phyloP scores from a whole-genome alignment of 2,329 filamentous ascomycete species.

The Coniochaeta pulveracea region DNA sequence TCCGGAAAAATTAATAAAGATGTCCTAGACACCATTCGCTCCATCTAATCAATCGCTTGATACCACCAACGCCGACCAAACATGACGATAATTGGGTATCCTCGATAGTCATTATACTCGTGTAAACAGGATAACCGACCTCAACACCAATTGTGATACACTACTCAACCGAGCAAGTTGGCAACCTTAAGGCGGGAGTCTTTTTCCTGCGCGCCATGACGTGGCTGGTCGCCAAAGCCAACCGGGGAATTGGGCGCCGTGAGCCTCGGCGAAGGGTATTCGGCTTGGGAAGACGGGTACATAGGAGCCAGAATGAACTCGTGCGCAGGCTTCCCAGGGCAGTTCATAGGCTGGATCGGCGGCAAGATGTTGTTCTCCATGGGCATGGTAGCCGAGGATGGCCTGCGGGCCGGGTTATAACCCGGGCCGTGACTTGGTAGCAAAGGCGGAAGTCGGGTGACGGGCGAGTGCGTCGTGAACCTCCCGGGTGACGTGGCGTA shows the following conservation, averaged over 20 bases:
- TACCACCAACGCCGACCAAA: too few relatives aligned
- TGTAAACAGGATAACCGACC: neutral
- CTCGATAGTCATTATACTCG: neutral
- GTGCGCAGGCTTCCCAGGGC: too few relatives aligned
- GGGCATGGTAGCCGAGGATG: constrained; percentile 5
- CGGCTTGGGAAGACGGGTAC: neutral
- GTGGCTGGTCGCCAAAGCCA: constrained; percentile 2
- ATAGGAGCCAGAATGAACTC: neutral
- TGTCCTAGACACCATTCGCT: too few relatives aligned
- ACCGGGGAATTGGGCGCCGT: constrained; percentile 24
- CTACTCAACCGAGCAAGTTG: neutral
- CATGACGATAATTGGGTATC: too few relatives aligned
- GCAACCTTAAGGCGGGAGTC: constrained; percentile 1
- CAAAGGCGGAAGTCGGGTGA: constrained; percentile 28
- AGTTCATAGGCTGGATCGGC: constrained; percentile 13
- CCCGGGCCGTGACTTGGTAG: constrained; percentile 4
- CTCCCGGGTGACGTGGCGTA: constrained; percentile 46
- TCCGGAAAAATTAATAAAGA: too few relatives aligned
- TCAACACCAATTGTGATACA: neutral
- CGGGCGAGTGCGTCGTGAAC: constrained; percentile 16
- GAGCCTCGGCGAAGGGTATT: constrained; percentile 15
- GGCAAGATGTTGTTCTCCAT: constrained; percentile 17
- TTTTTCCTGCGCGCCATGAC: constrained; percentile 3
- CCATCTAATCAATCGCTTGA: too few relatives aligned
- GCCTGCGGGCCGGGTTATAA: neutral